These are phyloP conservation scores for Plectosphaerella plurivora DNA, from an alignment of 2,329 filamentous ascomycete genomes.

Conservation along the genomic window DNA sequence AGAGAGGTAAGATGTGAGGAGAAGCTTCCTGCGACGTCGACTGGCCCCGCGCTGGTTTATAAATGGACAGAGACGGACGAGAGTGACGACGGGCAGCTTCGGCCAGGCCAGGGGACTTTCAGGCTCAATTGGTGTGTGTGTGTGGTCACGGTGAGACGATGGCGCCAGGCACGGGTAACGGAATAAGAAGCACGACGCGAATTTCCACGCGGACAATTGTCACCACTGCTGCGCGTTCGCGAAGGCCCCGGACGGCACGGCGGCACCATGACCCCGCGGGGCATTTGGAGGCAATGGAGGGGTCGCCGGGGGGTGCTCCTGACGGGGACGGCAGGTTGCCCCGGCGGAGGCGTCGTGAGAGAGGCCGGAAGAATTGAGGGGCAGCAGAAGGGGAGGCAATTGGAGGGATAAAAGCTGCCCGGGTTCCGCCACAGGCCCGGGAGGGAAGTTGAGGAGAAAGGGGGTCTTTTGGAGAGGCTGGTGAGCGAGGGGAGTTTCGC, in stretches of 20 bases:
- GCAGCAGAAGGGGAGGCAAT: constrained; percentile 18
- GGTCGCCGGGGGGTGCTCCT: neutral
- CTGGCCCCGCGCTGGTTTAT: neutral
- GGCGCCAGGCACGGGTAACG: neutral
- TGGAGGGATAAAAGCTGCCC: constrained; percentile 14
- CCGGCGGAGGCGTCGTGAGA: neutral
- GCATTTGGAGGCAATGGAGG: too few relatives aligned
- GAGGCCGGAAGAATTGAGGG: constrained; percentile 32
- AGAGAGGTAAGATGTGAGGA: neutral
- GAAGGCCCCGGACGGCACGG: too few relatives aligned
- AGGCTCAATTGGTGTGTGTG: neutral
- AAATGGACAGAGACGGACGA: neutral
- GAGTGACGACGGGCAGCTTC: neutral
- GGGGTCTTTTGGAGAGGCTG: neutral
- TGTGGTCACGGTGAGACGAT: neutral
- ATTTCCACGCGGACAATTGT: too few relatives aligned
- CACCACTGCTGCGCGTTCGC: too few relatives aligned
- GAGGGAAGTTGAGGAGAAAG: neutral
- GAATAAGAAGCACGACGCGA: too few relatives aligned
- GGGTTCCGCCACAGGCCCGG: constrained; percentile 6
- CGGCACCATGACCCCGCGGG: too few relatives aligned
- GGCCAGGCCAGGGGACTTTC: neutral
- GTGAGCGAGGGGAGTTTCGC: neutral
- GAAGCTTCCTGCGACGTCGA: neutral
- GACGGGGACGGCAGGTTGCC: neutral